Percentiles rank a stretch among this genome's conserved stretches.
phyloP scores from a whole-genome alignment of 768 basidiomycete genomes.

The Mycena indigotica region DNA sequence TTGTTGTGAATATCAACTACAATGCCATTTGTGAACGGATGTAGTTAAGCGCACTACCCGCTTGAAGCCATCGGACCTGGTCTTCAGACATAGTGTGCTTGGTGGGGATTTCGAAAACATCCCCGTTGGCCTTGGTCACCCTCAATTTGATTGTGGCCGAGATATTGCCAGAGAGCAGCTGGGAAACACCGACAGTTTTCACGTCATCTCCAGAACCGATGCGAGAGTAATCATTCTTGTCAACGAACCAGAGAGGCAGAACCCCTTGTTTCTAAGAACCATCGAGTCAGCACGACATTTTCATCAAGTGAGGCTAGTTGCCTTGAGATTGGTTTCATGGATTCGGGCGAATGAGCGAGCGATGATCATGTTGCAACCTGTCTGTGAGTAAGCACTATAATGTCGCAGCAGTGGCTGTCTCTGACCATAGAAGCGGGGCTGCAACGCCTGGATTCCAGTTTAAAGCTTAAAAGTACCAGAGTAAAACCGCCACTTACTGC shows the following conservation, averaged over 20 bases:
- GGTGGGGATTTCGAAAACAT: constrained; percentile 66
- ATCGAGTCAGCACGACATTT: constrained; percentile 18
- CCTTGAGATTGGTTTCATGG: constrained; percentile 97
- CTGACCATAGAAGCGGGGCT: constrained; percentile 89
- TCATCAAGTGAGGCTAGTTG: constrained; percentile 31
- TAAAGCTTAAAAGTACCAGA: too few species aligned
- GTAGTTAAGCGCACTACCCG: constrained; percentile 88
- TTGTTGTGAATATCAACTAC: constrained; percentile 18
- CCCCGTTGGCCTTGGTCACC: constrained; percentile 68
- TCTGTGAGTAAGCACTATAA: constrained; percentile 66
- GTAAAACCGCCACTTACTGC: constrained; percentile 43
- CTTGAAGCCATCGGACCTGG: constrained; percentile 87
- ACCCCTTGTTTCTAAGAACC: constrained; percentile 89
- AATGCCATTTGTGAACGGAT: constrained; percentile 66
- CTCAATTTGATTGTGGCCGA: constrained; percentile 54
- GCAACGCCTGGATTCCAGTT: constrained; percentile 73
- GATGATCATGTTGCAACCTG: constrained; percentile 84
- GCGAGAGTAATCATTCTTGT: constrained; percentile 82
- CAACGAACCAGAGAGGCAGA: constrained; percentile 90
- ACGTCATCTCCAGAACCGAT: constrained; percentile 83
- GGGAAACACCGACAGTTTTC: constrained; percentile 80
- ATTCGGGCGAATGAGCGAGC: constrained; percentile 97
- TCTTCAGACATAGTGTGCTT: constrained; percentile 90
- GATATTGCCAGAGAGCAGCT: constrained; percentile 56
- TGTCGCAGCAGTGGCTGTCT: constrained; percentile 89